phyloP scores from a whole-genome alignment of 2,329 filamentous ascomycete genomes.

The Emericellopsis cladophorae region DNA sequence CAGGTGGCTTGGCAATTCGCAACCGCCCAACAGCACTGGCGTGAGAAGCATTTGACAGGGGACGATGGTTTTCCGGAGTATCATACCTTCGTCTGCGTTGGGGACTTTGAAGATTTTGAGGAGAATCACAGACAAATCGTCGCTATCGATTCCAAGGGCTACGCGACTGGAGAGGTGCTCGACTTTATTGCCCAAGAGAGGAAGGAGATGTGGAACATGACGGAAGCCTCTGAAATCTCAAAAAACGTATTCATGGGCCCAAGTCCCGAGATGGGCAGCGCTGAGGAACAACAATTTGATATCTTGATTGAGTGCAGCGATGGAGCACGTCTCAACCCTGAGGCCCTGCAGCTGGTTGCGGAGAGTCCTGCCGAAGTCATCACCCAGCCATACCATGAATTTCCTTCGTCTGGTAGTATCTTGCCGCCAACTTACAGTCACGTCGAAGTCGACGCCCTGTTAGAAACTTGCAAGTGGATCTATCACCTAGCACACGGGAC shows the following conservation, averaged over 20 bases:
- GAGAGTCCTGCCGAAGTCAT: conserved; percentile 35
- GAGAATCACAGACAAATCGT: conserved; percentile 56
- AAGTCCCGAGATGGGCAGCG: conserved; percentile 57
- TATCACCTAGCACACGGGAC: conserved; percentile 67
- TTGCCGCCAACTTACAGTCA: conserved; percentile 75
- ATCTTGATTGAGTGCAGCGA: conserved; percentile 84
- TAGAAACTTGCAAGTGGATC: conserved; percentile 85
- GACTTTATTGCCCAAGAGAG: conserved; percentile 88
- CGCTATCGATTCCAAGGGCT: conserved; percentile 58
- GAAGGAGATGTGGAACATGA: conserved; percentile 88
- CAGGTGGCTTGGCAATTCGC: conserved; percentile 59
- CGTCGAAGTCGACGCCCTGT: conserved; percentile 67
- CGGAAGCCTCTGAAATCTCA: conserved; percentile 75
- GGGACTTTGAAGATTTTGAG: conserved; percentile 61
- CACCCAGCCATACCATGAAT: conserved; percentile 40
- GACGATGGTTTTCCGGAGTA: conserved; percentile 48
- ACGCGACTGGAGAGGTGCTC: conserved; percentile 62
- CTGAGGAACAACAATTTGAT: conserved; percentile 57
- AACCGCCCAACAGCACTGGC: conserved; percentile 65
- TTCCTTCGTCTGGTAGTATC: conserved; percentile 90
- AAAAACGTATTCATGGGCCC: conserved; percentile 85
- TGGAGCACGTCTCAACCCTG: conserved; percentile 61
- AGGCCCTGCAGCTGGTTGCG: conserved; percentile 50
- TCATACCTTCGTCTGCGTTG: conserved; percentile 69
- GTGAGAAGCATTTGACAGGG: conserved; percentile 37